Base-by-base conservation (phyloP, 192 early-diverging fungal genomes). In the Coemansia sp. region DNA sequence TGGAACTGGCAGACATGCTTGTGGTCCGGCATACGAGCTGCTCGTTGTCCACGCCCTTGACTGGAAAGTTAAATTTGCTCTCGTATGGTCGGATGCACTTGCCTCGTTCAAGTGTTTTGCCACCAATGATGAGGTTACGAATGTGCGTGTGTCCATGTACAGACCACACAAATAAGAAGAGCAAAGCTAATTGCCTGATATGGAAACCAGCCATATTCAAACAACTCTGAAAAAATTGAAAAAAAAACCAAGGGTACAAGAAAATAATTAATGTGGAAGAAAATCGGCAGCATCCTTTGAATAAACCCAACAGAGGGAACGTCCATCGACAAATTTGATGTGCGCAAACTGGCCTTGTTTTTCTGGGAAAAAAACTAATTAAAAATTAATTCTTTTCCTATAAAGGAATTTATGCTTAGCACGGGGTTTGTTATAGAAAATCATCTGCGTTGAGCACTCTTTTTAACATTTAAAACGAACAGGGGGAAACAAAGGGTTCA, bases 51-150 rank as follows among this genome's bases (percentile, higher is more conserved):
- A 60, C 54, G 23, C 69, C 63, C 27, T 70, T 69, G 4, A 70
- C 58, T 6, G 73, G 73, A 41, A 52, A 70, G 39, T 75, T 75
- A 17, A 60, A 59, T 6, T 52, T 59, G 0, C 59, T 12, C 37
- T 57, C 23, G 32, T 60, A 64, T 25, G 64, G 64, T 1, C 73
- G 62, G n/a, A 75, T 65, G 47, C 64, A 75, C 59, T 70, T 24
- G n/a, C 63, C 63, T 27, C 59, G 47, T 2, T 65, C 54, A 12
- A 70, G 58, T 5, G 45, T 17, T 1, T 64, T 57, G 7, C 67
- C 59, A 23, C 65, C 60, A 10, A 69, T 61, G 5, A 56, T 61
- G 4, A 75, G 39, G 14, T 62, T 62, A 9, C 37, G 39, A 7
- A 70, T 45, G 22, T 60, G 60, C 5, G 67, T 70, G 35, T 75